Evolutionary conservation across 1,284 basidiomycete genomes (phyloP).

Genomic region (Ceratobasidium papillatum): DNA sequence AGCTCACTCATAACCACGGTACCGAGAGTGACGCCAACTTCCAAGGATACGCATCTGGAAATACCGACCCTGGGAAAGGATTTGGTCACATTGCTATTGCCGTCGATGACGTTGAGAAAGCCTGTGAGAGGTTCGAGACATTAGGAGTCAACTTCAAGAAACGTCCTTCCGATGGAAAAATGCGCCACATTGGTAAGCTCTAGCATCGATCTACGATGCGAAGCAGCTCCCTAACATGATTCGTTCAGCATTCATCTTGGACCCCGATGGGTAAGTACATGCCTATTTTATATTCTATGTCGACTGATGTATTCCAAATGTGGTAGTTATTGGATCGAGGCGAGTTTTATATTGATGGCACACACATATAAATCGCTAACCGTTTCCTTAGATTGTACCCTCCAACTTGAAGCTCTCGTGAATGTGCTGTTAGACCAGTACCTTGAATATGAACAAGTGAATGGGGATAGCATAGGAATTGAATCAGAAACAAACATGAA

Average conservation of each 20-base stretch:
- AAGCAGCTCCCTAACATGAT: neutral
- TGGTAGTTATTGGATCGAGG: slow-evolving; percentile 52
- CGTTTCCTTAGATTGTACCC: slow-evolving; percentile 31
- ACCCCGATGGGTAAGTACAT: slow-evolving; percentile 72
- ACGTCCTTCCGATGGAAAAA: slow-evolving; percentile 83
- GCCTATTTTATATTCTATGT: neutral
- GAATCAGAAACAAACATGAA: neutral
- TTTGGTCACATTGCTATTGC: slow-evolving; percentile 91
- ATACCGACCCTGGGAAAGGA: slow-evolving; percentile 80
- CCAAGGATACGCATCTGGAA: slow-evolving; percentile 74
- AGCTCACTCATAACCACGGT: slow-evolving; percentile 90
- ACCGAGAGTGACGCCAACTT: slow-evolving; percentile 83
- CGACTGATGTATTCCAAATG: slow-evolving; percentile 2
- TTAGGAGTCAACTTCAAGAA: slow-evolving; percentile 91
- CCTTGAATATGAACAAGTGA: neutral
- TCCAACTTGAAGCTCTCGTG: slow-evolving; percentile 26
- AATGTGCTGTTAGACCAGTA: neutral
- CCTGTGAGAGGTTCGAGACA: slow-evolving; percentile 85
- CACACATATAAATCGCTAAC: neutral
- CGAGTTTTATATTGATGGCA: neutral
- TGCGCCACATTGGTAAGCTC: slow-evolving; percentile 59
- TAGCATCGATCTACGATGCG: neutral
- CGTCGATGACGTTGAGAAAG: slow-evolving; percentile 83
- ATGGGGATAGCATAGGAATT: no score
- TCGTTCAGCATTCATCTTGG: slow-evolving; percentile 86